Evolutionary conservation across 441 rosid species (phyloP).

Genomic region (Eutrema salsugineum): DNA sequence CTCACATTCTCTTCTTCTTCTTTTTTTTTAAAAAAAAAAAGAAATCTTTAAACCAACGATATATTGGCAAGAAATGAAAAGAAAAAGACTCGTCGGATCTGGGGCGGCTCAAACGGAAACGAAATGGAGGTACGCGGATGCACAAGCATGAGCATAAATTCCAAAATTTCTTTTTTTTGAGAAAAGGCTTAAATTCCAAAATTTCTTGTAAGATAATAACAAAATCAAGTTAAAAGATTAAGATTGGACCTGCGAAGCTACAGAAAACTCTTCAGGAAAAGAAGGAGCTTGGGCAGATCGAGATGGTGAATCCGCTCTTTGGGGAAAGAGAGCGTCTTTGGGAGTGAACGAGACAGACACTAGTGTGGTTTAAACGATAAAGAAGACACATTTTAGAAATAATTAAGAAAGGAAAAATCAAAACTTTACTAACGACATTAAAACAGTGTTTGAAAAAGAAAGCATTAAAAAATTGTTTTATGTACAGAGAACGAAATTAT

Average conservation of each 20-base stretch:
- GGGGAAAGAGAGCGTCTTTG: constrained; percentile 30
- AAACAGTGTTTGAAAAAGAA: constrained; percentile 11
- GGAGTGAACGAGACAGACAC: constrained; percentile 39
- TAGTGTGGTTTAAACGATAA: constrained; percentile 38
- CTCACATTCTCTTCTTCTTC: constrained; percentile 1
- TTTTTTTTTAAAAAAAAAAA: not conserved
- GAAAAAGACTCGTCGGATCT: not conserved
- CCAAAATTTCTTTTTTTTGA: not conserved
- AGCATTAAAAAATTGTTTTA: not conserved
- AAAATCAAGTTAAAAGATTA: not conserved
- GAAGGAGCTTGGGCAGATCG: constrained; percentile 35
- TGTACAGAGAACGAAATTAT: not conserved
- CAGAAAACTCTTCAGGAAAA: not conserved
- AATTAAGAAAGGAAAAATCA: not conserved
- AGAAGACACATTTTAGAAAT: constrained; percentile 16
- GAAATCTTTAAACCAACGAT: not conserved
- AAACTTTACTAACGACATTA: constrained; percentile 20
- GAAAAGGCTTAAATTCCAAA: not conserved
- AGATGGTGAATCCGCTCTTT: constrained; percentile 26
- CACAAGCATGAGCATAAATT: not conserved
- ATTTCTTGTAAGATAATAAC: not conserved
- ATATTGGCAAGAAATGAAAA: not conserved
- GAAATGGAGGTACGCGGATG: constrained; percentile 18
- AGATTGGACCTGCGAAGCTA: constrained; percentile 22
- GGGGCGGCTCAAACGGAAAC: not conserved